phyloP scores from a whole-genome alignment of 1,284 basidiomycete genomes.

The Austropuccinia psidii region DNA sequence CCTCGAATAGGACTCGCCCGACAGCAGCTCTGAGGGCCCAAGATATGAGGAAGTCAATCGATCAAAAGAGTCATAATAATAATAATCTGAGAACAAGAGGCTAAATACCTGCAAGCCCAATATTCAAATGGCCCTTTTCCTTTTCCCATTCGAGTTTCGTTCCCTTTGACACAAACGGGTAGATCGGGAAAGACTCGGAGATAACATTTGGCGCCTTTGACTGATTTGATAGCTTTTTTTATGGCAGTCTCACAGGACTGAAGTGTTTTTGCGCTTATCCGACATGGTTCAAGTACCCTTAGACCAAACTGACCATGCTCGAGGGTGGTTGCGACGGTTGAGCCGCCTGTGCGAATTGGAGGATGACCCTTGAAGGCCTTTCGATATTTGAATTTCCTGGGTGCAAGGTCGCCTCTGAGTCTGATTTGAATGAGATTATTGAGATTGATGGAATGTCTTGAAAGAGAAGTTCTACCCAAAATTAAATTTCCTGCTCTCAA shows the following conservation, averaged over 20 bases:
- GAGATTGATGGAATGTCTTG: not conserved
- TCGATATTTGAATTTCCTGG: constrained; percentile 16
- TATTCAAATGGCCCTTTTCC: constrained; percentile 36
- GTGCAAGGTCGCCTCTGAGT: constrained; percentile 18
- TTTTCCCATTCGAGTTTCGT: constrained; percentile 37
- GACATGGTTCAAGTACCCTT: constrained; percentile 14
- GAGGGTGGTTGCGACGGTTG: constrained; percentile 18
- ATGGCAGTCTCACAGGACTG: constrained; percentile 32
- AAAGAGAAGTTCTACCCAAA: no score
- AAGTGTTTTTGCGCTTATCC: constrained; percentile 29
- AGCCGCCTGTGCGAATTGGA: constrained; percentile 23
- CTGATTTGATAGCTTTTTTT: constrained; percentile 28
- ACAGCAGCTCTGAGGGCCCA: constrained; percentile 24
- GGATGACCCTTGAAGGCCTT: constrained; percentile 29
- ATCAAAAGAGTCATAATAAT: no score
- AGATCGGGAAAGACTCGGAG: constrained; percentile 33
- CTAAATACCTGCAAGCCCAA: constrained; percentile 37
- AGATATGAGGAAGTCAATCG: no score
- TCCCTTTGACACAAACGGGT: constrained; percentile 36
- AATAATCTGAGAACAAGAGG: not conserved
- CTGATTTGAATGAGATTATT: not conserved
- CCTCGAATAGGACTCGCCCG: constrained; percentile 26
- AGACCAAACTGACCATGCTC: constrained; percentile 33
- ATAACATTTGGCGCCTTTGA: constrained; percentile 24
- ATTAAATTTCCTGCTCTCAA: no score